Percentiles rank a stretch among this genome's conserved stretches.
Conservation (phyloP, 129 eudicot genomes). For the Pulicaria dysenterica region DNA sequence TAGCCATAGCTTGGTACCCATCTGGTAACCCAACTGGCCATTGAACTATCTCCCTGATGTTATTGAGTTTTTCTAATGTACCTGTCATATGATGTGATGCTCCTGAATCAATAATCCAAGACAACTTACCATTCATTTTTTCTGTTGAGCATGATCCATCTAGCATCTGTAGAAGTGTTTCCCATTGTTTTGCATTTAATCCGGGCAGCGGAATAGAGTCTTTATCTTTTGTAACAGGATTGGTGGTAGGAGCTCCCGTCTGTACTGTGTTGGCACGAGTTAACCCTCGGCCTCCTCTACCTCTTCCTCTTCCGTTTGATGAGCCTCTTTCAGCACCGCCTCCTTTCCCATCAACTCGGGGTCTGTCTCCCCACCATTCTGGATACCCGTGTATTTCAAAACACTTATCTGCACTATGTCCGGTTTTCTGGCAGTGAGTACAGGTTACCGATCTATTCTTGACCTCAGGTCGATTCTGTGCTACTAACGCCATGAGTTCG, state of each 20-base stretch:
- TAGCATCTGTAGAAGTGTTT: neutral
- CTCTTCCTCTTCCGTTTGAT: slow-evolving; percentile 6
- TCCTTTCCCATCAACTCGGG: neutral
- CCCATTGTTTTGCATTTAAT: neutral
- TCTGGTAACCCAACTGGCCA: neutral
- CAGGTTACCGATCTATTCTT: neutral
- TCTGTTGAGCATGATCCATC: neutral
- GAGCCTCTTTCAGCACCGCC: neutral
- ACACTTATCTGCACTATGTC: neutral
- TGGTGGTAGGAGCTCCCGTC: neutral
- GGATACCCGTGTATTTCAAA: neutral
- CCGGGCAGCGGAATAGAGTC: neutral
- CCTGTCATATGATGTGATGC: slow-evolving; percentile 7
- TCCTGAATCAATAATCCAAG: neutral
- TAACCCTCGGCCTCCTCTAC: neutral
- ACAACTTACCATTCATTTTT: neutral
- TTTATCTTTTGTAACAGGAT: neutral
- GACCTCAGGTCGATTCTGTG: neutral
- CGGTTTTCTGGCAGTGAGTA: neutral
- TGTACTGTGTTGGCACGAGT: neutral
- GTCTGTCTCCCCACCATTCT: slow-evolving; percentile 18
- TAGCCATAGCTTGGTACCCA: neutral
- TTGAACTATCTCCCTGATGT: neutral
- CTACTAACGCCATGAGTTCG: neutral
- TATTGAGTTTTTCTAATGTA: neutral